Evolutionary conservation across 441 rosid genomes (phyloP), one percentile per base, ranked within the genome.

Genomic region (Isatis lusitanica): DNA sequence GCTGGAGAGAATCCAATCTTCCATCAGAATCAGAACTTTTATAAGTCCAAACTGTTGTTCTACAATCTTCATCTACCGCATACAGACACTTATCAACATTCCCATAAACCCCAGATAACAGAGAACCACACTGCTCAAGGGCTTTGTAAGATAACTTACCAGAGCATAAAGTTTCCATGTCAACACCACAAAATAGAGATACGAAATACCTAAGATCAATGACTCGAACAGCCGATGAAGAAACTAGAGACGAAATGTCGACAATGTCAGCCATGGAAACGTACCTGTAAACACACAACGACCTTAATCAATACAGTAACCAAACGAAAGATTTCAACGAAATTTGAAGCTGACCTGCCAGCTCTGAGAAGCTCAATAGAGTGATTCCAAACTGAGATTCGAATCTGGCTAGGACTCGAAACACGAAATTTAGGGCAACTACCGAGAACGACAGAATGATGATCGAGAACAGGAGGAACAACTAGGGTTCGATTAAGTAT

Each of bases 391-490:
- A 85, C 91, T 2, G 90, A 78, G 63, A 80, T 1, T 38, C 95
- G 79, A 4, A 90, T 85, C 73, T 85, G 85, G 8, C 63, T 78
- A 5, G 95, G 81, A 12, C 9, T 76, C 62, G 55, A 75, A 65
- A 94, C 93, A 85, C 98, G 86, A 73, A 94, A 89, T 78, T 92
- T 94, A 1, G 98, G 97, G 82, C 98, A 94, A 70, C 96, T 92
- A 1, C 97, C 98, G 16, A 94, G 95, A 69, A 81, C 92, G 13
- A 94, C 87, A 1, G 97, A 97, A 44, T 92, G 97, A 82, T 94
- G 97, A 79, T 90, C 90, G 5, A 94, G 90, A 46, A 94, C 74
- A 21, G 98, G 97, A 69, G 97, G 96, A 43, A 94, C 79, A 53
- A 92, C 76, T 68, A 94, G 74, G 24, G 98, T 90, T 74, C 98